Percentiles rank a stretch among this genome's conserved stretches.
Conservation (phyloP, 2,329 filamentous ascomycete species). For the Penicillium sp. region DNA sequence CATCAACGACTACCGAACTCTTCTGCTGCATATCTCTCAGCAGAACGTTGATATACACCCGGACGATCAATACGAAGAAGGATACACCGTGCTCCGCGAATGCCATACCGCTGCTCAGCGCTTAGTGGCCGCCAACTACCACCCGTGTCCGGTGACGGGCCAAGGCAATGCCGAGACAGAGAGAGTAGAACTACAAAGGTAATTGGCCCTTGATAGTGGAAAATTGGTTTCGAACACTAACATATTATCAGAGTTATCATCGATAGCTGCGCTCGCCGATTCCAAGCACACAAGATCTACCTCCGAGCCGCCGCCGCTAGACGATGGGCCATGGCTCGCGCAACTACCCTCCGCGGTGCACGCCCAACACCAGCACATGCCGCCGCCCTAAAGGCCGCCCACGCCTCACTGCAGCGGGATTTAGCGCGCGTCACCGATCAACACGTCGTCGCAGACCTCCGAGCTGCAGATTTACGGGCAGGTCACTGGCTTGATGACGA, state of each 20-base stretch:
- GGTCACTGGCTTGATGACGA: slow-evolving; percentile 64
- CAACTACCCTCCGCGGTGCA: slow-evolving; percentile 52
- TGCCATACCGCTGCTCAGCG: slow-evolving; percentile 56
- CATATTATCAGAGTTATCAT: slow-evolving; percentile 53
- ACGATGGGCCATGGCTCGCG: slow-evolving; percentile 58
- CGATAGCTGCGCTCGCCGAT: slow-evolving; percentile 60
- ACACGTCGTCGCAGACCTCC: slow-evolving; percentile 56
- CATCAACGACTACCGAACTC: slow-evolving; percentile 63
- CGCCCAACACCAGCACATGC: slow-evolving; percentile 49
- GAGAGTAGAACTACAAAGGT: slow-evolving; percentile 59
- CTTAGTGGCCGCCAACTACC: slow-evolving; percentile 56
- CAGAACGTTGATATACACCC: slow-evolving; percentile 52
- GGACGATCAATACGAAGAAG: slow-evolving; percentile 59
- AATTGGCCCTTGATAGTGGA: slow-evolving; percentile 8
- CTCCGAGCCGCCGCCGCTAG: slow-evolving; percentile 58
- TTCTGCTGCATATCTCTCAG: slow-evolving; percentile 59
- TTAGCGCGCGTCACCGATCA: slow-evolving; percentile 57
- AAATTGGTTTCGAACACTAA: neutral
- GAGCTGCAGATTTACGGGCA: slow-evolving; percentile 54
- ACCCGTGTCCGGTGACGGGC: slow-evolving; percentile 41
- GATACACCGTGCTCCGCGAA: slow-evolving; percentile 58
- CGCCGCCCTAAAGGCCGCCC: slow-evolving; percentile 49
- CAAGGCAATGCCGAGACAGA: slow-evolving; percentile 53
- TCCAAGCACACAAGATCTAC: slow-evolving; percentile 62
- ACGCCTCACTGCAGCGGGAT: slow-evolving; percentile 51